Conservation (phyloP, 257 asterid species). For the Petrea volubilis region DNA sequence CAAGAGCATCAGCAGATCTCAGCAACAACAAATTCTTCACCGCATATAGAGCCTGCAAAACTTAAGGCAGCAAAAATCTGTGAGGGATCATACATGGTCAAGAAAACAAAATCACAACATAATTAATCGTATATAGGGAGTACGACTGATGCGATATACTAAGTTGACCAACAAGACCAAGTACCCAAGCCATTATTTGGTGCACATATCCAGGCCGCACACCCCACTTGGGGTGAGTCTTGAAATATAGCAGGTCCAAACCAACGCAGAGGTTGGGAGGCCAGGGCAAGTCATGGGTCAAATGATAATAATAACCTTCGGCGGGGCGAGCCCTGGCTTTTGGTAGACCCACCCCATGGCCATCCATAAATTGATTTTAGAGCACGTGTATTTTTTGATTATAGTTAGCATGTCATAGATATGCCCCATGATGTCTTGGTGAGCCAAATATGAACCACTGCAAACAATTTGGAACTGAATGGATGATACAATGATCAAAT, state of each 20-base stretch:
- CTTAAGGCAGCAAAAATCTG: conserved; percentile 12
- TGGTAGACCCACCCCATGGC: no score
- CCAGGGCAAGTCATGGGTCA: no score
- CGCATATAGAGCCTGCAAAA: conserved; percentile 67
- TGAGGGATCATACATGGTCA: background rate
- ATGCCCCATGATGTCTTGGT: background rate
- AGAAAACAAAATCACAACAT: background rate
- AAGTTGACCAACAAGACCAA: background rate
- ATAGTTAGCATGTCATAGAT: background rate
- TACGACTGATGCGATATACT: background rate
- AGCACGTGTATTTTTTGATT: background rate
- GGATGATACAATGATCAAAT: conserved; percentile 1
- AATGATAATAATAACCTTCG: no score
- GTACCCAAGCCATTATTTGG: conserved; percentile 1
- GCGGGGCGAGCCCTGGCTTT: no score
- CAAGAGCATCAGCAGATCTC: conserved; percentile 44
- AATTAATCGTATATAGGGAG: background rate
- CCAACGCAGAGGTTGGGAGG: no score
- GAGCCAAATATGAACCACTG: background rate
- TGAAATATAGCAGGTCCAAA: no score
- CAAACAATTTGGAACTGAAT: background rate
- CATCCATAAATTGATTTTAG: no score
- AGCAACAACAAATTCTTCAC: conserved; percentile 60
- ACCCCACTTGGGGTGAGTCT: no score
- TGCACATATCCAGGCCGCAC: background rate